These are phyloP conservation scores for Pterocarpus santalinus DNA, from an alignment of 306 rosid species.

Conservation along the genomic window DNA sequence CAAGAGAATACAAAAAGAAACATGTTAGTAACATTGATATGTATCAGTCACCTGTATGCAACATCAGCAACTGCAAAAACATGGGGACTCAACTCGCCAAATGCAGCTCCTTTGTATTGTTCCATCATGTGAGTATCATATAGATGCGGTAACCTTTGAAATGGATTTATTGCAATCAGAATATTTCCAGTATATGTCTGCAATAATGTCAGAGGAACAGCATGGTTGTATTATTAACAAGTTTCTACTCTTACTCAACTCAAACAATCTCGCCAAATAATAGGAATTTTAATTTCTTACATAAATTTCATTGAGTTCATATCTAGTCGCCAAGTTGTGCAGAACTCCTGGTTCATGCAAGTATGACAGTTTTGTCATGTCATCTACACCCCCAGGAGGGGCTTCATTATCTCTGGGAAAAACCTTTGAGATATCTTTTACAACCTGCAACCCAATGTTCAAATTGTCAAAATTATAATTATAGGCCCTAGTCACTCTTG, in stretches of 20 bases:
- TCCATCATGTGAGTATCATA: conserved; percentile 99
- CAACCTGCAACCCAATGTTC: conserved; percentile 68
- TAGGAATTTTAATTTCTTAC: conserved; percentile 62
- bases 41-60: conserved; percentile 83
- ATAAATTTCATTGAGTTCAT: conserved; percentile 98
- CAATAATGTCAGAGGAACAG: conserved; percentile 48
- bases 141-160: conserved; percentile 96
- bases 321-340: conserved; percentile 95
- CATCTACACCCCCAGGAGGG: conserved; percentile 99
- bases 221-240: conserved; percentile 42
- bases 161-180: conserved; percentile 96
- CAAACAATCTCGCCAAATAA: conserved; percentile 33
- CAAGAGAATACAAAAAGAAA: conserved; percentile 22
- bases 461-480: conserved; percentile 43
- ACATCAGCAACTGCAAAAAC: conserved; percentile 99
- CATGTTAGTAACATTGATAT: not conserved
- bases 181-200: conserved; percentile 99
- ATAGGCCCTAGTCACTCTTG: not conserved
- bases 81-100: conserved; percentile 99
- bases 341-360: conserved; percentile 99
- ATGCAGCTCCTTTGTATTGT: conserved; percentile 94
- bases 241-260: conserved; percentile 35
- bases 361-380: conserved; percentile 99
- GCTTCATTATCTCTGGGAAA: conserved; percentile 97
- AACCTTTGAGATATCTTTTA: conserved; percentile 82